These are phyloP conservation scores for Solanum chilense DNA, from an alignment of 257 asterid species.

Conservation along the genomic window DNA sequence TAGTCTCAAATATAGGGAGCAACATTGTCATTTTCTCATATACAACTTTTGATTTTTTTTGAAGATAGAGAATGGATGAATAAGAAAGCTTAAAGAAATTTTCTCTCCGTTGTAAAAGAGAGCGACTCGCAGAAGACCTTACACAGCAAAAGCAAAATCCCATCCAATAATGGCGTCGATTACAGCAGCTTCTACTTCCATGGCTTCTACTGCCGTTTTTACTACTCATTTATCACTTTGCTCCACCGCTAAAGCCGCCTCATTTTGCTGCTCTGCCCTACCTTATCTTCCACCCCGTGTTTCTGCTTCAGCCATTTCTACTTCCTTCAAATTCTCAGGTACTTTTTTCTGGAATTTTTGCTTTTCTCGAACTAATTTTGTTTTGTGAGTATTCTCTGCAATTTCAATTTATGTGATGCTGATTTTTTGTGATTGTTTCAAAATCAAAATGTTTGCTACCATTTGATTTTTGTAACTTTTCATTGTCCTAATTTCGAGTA, in stretches of 20 bases:
- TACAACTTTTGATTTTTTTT: not conserved
- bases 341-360: not conserved
- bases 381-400: not conserved
- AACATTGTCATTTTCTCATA: not conserved
- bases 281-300: not conserved
- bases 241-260: not conserved
- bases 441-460: not conserved
- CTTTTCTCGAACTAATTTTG: not conserved
- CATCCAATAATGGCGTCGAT: not conserved
- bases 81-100: not conserved
- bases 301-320: not conserved
- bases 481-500: not conserved
- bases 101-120: not conserved
- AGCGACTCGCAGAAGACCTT: not conserved
- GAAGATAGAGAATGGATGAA: not conserved
- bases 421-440: not conserved
- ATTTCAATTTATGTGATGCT: not conserved
- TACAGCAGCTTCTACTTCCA: not conserved
- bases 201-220: not conserved
- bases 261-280: not conserved
- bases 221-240: not conserved
- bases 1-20: not conserved
- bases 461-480: not conserved
- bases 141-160: not conserved
- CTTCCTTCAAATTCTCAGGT: not conserved